phyloP scores from a whole-genome alignment of 495 filamentous ascomycete species.

The Aspergillus sclerotiicarbonarius region DNA sequence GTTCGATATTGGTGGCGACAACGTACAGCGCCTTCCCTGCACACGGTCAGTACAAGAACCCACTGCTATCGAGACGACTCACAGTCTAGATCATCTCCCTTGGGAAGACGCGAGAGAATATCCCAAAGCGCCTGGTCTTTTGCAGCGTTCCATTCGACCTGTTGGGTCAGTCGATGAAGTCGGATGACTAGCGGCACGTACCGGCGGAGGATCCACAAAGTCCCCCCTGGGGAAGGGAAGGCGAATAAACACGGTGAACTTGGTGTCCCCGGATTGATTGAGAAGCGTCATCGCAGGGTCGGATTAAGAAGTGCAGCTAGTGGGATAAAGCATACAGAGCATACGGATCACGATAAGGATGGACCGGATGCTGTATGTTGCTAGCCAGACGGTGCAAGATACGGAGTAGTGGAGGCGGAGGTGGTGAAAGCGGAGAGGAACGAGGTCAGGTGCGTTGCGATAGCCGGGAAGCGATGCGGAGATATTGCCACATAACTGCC shows the following conservation, averaged over 20 bases:
- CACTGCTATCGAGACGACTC: conserved; percentile 25
- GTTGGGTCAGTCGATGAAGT: not conserved
- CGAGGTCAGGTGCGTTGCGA: too few relatives aligned
- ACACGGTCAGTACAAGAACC: conserved; percentile 3
- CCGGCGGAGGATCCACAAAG: conserved; percentile 87
- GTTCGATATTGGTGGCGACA: not conserved
- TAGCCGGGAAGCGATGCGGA: too few relatives aligned
- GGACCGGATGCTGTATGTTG: not conserved
- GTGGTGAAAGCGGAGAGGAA: not conserved
- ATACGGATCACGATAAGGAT: not conserved
- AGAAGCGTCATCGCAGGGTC: conserved; percentile 9
- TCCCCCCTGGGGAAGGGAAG: conserved; percentile 82
- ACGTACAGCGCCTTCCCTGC: conserved; percentile 79
- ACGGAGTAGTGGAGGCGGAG: not conserved
- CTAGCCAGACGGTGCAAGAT: not conserved
- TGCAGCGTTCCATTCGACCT: conserved; percentile 69
- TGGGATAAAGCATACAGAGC: not conserved
- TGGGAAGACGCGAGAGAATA: conserved; percentile 71
- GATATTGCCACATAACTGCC: too few relatives aligned
- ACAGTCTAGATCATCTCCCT: conserved; percentile 81
- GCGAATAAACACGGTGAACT: conserved; percentile 77
- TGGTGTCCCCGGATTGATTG: conserved; percentile 26
- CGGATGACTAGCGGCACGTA: conserved; percentile 38
- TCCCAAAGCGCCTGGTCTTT: conserved; percentile 93
- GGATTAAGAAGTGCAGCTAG: not conserved